Evolutionary conservation across 257 asterid genomes (phyloP).

Genomic region (Lycium barbarum): DNA sequence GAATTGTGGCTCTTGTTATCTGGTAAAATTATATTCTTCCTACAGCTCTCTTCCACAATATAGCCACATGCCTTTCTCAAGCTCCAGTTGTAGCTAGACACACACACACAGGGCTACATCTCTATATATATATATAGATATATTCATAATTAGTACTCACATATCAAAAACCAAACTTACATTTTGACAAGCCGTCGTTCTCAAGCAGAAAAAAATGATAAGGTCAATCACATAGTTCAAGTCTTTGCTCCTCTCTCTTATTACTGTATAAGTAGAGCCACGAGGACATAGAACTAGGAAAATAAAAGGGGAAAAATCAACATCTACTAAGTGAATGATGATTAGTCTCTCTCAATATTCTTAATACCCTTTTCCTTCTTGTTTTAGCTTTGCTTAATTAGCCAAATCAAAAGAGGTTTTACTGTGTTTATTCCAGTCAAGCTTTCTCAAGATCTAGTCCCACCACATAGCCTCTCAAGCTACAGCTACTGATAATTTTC

Average conservation of each 20-base stretch:
- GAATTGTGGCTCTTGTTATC: background rate
- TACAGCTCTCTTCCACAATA: background rate
- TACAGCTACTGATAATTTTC: background rate
- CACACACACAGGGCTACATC: background rate
- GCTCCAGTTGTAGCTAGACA: background rate
- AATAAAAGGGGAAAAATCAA: no score
- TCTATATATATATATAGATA: background rate
- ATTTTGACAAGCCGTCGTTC: no score
- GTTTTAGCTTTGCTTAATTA: constrained; percentile 2
- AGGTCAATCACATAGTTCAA: constrained; percentile 6
- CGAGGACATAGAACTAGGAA: background rate
- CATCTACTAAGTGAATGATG: background rate
- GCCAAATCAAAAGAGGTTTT: background rate
- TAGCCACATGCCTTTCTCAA: constrained; percentile 19
- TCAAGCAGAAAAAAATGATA: no score
- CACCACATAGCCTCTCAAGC: background rate
- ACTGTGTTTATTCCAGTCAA: background rate
- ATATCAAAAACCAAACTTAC: no score
- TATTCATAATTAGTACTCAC: background rate
- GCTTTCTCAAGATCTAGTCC: constrained; percentile 36
- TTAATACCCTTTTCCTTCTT: background rate
- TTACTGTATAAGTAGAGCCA: background rate
- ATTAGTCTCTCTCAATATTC: background rate
- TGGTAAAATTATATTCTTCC: background rate
- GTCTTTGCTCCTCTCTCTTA: background rate